Evolutionary conservation across 2,329 filamentous ascomycete species (phyloP).

Genomic region (Phyllosticta citribraziliensis): DNA sequence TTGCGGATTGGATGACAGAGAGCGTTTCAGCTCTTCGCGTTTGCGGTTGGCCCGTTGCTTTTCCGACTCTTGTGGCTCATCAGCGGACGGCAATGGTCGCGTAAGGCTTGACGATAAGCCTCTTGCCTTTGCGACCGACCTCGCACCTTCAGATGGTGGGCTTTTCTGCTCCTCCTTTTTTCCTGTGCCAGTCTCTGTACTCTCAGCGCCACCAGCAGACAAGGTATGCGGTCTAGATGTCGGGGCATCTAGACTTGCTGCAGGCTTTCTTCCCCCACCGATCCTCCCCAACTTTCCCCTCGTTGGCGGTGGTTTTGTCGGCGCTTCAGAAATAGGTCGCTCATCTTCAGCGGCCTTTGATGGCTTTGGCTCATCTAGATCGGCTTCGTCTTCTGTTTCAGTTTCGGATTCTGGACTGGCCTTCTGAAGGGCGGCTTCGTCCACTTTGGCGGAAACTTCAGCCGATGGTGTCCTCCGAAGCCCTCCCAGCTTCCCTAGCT

Average conservation of each 20-base stretch:
- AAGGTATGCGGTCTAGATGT: neutral
- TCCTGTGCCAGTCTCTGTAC: neutral
- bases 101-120: neutral
- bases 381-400: constrained; percentile 3
- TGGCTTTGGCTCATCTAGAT: neutral
- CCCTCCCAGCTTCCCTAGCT: constrained; percentile 3
- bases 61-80: constrained; percentile 28
- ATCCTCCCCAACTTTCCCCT: constrained; percentile 14
- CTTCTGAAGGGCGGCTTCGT: too few species aligned
- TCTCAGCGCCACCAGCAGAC: neutral
- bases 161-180: neutral
- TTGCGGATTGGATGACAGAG: constrained; percentile 42
- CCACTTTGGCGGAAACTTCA: neutral
- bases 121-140: neutral
- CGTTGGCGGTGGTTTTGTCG: constrained; percentile 4
- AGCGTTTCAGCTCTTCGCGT: constrained; percentile 46
- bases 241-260: neutral
- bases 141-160: neutral
- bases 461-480: neutral
- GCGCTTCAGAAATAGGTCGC: constrained; percentile 11
- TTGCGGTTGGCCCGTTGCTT: constrained; percentile 46
- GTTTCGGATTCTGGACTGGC: neutral
- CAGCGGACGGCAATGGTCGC: neutral
- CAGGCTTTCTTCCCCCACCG: constrained; percentile 11
- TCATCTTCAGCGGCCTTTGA: neutral